Evolutionary conservation across 2,329 filamentous ascomycete genomes (phyloP), one percentile per base, ranked within the genome.

Genomic region (Colletotrichum eleusines): DNA sequence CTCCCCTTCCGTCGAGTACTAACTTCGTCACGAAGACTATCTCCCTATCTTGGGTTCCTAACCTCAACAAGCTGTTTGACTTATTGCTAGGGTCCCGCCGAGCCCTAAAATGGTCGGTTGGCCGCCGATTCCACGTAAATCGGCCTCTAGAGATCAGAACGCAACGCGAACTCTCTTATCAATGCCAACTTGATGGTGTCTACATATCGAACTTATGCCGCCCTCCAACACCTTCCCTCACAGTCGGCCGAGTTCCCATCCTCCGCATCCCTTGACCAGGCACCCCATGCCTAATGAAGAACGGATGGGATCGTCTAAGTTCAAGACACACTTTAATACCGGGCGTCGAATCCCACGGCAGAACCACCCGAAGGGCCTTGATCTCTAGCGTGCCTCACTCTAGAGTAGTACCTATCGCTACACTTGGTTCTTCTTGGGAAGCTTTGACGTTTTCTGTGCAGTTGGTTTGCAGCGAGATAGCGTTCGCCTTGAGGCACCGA

Each of bases 331-430:
- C 44, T 20, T 26, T 53, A n/a, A n/a, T n/a, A 42, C 64, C 68
- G 57, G 58, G 44, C 40, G 33, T 53, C 44, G 58, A 26, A 28
- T 28, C 28, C 44, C 44, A 38, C 60, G 35, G 31, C 57, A 60
- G 62, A 60, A 70, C 38, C 20, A 40, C 38, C 55, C 55, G 62
- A 61, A 23, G 9, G 35, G 28, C 63, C 63, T 51, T 50, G 55
- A 68, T 61, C 68, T 58, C 50, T 68, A 50, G 14, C 58, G 20
- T 38, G 63, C 63, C 68, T 71, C 64, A 63, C 35, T 54, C 42
- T 9, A 18, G n/a, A n/a, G n/a, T 28, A 18, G 50, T 61, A 14
- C 38, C 40, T 42, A 18, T 51, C 28, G 33, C 58, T 40, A 38
- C 26, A 50, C 8, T 31, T 18, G 51, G 3, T 6, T 44, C 28